Evolutionary conservation across 2,329 filamentous ascomycete genomes (phyloP), one percentile per base, ranked within the genome.

Genomic region (Lachnellula hyalina): DNA sequence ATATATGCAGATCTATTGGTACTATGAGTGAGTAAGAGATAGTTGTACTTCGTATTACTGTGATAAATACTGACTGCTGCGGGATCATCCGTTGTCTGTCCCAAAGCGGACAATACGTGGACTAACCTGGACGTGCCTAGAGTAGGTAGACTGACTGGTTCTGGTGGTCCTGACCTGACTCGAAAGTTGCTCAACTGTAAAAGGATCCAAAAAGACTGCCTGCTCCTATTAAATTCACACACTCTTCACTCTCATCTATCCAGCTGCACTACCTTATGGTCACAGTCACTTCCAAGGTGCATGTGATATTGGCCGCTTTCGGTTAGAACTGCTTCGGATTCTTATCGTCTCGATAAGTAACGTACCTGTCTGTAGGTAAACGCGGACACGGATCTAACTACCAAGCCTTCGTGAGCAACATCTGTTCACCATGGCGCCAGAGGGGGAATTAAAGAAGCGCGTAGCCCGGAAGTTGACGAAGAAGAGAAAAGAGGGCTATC

Each of bases 401-500:
- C 28, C 2, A 32, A 32, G 28, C 28, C 8, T 9, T 32, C 28
- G 28, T 17, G 14, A 17, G 17, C 36, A 40, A 40, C 36, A 15
- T 8, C 8, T 15, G 17, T 7, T 62, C 57, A 59, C 38, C 45
- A 70, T 70, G 66, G 68, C 72, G 47, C 63, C 68, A 56, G 75
- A 75, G 54, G 70, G 72, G 41, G 64, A 71, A 54, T 58, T 70
- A 44, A 74, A 74, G 65, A 71, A 72, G 67, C 70, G 72, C 56
- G 67, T 70, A 47, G 67, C 70, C 34, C 72, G 71, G 50, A 73
- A 72, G 65, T 65, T 76, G 63, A 73, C 66, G 58, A 75, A 73
- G 66, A 73, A 67, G 60, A 70, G 63, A 51, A 72, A 71, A 49
- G 72, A 75, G 45, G 68, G 70, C 19, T 71, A 70, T 58, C 72